Conservation (phyloP, 345 rosid species). For the Acer saccharum region DNA sequence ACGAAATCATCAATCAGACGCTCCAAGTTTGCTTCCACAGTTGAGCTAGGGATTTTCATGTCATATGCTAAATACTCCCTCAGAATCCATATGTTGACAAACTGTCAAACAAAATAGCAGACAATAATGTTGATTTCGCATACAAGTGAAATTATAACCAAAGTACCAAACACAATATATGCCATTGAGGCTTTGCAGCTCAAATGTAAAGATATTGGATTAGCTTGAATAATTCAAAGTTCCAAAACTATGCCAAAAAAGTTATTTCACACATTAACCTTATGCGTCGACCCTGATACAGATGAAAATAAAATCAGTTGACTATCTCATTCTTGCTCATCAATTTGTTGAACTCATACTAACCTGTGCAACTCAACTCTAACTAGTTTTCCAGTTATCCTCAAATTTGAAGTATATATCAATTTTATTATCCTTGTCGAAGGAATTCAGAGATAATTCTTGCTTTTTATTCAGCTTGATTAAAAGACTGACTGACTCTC, state of each 20-base stretch:
- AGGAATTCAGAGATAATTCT: background rate
- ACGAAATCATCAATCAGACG: conserved; percentile 38
- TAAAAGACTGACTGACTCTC: background rate
- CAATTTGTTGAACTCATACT: background rate
- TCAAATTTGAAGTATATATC: background rate
- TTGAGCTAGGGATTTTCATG: conserved; percentile 16
- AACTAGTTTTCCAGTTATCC: background rate
- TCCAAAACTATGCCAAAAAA: background rate
- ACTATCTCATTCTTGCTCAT: background rate
- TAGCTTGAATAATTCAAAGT: background rate
- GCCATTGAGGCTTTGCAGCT: background rate
- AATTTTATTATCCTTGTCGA: background rate
- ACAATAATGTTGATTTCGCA: background rate
- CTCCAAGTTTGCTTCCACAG: conserved; percentile 24
- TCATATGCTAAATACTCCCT: conserved; percentile 31
- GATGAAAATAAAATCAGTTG: background rate
- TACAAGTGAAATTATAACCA: background rate
- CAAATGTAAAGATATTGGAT: background rate
- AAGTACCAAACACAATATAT: background rate
- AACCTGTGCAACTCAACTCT: background rate
- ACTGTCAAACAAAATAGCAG: conserved; percentile 21
- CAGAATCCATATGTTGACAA: conserved; percentile 27
- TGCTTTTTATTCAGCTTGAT: background rate
- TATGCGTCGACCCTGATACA: background rate
- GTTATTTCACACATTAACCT: background rate